Base-by-base conservation (phyloP, 129 eudicot species). In the Mikania micrantha region DNA sequence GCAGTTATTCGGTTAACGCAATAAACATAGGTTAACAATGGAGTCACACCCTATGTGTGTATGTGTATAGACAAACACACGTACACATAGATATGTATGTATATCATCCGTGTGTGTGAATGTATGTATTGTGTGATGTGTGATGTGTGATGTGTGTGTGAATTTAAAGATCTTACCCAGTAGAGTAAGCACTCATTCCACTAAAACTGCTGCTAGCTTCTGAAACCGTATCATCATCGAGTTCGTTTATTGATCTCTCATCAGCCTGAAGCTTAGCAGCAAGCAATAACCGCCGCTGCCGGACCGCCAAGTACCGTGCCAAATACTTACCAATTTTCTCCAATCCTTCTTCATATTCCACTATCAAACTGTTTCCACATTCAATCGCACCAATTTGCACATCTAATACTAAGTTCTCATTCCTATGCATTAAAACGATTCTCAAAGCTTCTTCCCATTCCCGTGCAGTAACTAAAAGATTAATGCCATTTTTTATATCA, bases 151-250 rank as follows among this genome's bases (percentile, higher is more conserved):
- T n/a, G n/a, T n/a, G 20, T 8, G 57, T 50, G 20, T 24, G 16
- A 4, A 45, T 1, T 3, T n/a, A 28, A 10, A 74, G 9, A 16
- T 67, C 83, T 53, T 93, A 93, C 99, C 96, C 96, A 13, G 84
- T 84, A 42, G 99, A 82, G 72, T 93, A 93, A 48, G 99, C 99
- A 67, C 99, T 93, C 99, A 93, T 89, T 76, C 99, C 96, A 67
- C 99, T 93, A 66, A 93, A 75, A 77, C 67, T 89, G 68, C 99
- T 93, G 78, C 99, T 88, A 79, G 99, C 82, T 93, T 93, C 95
- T 47, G 99, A 93, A 77, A 88, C 83, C 48, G 92, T 73, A 38
- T 93, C 99, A 81, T 89, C 95, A 85, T 93, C 99, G 73, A 88
- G 73, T 36, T 85, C 88, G 21, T 78, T 83, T 35, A 79, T 9